Conservation (phyloP, 2,329 filamentous ascomycete species). For the Claviceps sp. region DNA sequence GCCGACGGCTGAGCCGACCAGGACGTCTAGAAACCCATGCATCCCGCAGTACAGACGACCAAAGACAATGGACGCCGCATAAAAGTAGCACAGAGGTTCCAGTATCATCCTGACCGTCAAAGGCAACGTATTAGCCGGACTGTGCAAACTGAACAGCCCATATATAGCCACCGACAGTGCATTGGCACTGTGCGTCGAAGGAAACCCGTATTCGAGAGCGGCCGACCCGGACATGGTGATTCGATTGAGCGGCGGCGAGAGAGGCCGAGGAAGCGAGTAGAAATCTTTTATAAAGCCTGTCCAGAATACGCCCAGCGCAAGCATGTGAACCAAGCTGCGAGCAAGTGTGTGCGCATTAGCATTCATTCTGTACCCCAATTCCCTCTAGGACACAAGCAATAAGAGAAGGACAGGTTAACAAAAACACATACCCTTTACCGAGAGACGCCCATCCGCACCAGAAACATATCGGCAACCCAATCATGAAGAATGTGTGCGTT, state of each 20-base stretch:
- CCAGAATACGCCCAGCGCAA: conserved; percentile 69
- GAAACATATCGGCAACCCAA: conserved; percentile 84
- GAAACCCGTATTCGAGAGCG: conserved; percentile 92
- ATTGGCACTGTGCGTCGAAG: conserved; percentile 93
- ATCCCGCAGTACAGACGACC: conserved; percentile 95
- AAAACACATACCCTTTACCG: conserved; percentile 61
- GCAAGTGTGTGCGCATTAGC: background rate
- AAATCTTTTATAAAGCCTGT: conserved; percentile 93
- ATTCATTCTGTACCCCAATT: background rate
- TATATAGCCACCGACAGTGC: conserved; percentile 90
- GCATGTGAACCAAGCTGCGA: conserved; percentile 54
- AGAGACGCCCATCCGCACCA: conserved; percentile 85
- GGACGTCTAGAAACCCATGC: conserved; percentile 91
- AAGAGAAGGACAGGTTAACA: background rate
- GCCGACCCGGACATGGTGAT: conserved; percentile 97
- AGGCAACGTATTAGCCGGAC: conserved; percentile 48
- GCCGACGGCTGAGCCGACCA: conserved; percentile 67
- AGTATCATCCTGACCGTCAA: conserved; percentile 46
- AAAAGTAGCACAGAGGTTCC: conserved; percentile 64
- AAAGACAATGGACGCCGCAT: conserved; percentile 77
- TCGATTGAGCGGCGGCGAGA: conserved; percentile 81
- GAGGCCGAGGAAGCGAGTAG: conserved; percentile 77
- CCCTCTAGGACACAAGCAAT: background rate
- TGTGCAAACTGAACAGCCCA: conserved; percentile 56
- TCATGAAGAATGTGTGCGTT: conserved; percentile 98